These are phyloP conservation scores for Gynandropsis gynandra DNA, from an alignment of 345 rosid genomes.

Conservation along the genomic window DNA sequence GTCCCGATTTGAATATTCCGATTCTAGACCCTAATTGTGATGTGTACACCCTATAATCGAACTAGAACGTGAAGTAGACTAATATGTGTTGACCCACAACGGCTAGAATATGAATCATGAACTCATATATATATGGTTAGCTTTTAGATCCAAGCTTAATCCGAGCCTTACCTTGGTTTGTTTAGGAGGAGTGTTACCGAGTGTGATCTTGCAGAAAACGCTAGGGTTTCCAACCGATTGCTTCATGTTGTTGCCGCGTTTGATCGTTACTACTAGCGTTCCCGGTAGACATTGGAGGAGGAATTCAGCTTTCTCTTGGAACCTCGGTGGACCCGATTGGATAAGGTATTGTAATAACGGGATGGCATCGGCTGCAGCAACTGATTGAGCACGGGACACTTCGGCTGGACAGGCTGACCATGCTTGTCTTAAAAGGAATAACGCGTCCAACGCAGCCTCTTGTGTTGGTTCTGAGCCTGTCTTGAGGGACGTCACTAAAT, in stretches of 20 bases:
- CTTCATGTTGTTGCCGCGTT: constrained; percentile 97
- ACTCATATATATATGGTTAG: too few species aligned
- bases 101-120: too few species aligned
- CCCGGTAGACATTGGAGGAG: constrained; percentile 98
- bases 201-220: constrained; percentile 88
- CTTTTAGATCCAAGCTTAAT: too few species aligned
- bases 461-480: constrained; percentile 96
- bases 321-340: constrained; percentile 99
- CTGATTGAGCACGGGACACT: constrained; percentile 90
- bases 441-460: constrained; percentile 96
- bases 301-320: constrained; percentile 98
- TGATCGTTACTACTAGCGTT: constrained; percentile 80
- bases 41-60: too few species aligned
- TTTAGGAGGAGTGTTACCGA: constrained; percentile 78
- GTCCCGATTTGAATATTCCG: too few species aligned
- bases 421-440: constrained; percentile 96
- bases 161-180: constrained; percentile 96
- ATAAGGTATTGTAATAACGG: constrained; percentile 90
- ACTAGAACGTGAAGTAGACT: too few species aligned
- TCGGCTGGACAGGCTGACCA: constrained; percentile 99
- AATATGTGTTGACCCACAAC: too few species aligned
- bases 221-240: constrained; percentile 98
- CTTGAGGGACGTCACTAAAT: constrained; percentile 88
- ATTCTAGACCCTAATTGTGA: too few species aligned
- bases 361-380: constrained; percentile 98